A percentile compares a stretch with the other conserved stretches of the same genome.
phyloP scores from a whole-genome alignment of 768 basidiomycete genomes.

The Lenzites betulinus region DNA sequence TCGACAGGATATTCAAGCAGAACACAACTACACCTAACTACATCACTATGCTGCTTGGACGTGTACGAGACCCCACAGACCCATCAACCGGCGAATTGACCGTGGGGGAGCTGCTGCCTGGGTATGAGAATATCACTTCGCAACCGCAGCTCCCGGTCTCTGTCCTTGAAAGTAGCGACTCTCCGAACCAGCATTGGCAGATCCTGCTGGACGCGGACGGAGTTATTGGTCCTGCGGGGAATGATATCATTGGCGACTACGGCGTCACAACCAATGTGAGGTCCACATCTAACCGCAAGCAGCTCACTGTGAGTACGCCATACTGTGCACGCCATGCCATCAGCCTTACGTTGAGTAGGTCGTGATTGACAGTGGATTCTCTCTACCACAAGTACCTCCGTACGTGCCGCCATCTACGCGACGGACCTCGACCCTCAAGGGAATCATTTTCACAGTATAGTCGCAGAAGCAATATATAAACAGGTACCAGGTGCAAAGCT shows the following conservation, averaged over 20 bases:
- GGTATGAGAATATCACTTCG: conserved; percentile 49
- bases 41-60: conserved; percentile 64
- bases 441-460: conserved; percentile 34
- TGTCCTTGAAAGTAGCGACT: conserved; percentile 32
- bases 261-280: conserved; percentile 46
- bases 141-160: conserved; percentile 56
- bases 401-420: conserved; percentile 27
- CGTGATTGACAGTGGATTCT: conserved; percentile 71
- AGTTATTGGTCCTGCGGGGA: conserved; percentile 62
- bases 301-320: conserved; percentile 44
- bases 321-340: background rate
- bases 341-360: conserved; percentile 21
- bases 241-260: conserved; percentile 50
- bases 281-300: conserved; percentile 42
- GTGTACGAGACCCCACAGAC: conserved; percentile 54
- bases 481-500: conserved; percentile 55
- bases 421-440: background rate
- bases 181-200: conserved; percentile 63
- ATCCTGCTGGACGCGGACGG: conserved; percentile 62
- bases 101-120: conserved; percentile 56
- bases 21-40: conserved; percentile 59
- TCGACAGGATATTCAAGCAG: conserved; percentile 67
- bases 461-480: conserved; percentile 65
- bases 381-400: conserved; percentile 62
- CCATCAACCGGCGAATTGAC: conserved; percentile 62